Evolutionary conservation across 2,329 filamentous ascomycete genomes (phyloP).

Genomic region (Hypoxylon sp.): DNA sequence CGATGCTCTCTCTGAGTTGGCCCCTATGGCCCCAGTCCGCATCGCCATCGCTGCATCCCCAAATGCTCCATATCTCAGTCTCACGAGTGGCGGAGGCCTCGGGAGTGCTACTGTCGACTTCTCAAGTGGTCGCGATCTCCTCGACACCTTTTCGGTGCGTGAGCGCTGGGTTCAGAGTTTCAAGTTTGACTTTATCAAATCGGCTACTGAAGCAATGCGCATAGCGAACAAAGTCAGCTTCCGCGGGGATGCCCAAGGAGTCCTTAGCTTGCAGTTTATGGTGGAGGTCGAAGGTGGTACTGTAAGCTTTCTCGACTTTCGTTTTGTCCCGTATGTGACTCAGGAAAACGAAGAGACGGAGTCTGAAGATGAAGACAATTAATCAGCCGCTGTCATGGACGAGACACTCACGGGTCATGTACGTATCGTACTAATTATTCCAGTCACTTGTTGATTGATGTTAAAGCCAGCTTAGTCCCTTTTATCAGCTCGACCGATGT

Average conservation of each 20-base stretch:
- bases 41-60: slow-evolving; percentile 77
- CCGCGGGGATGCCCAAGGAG: slow-evolving; percentile 87
- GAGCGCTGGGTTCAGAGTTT: slow-evolving; percentile 77
- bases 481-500: slow-evolving; percentile 1
- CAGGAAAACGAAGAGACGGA: slow-evolving; percentile 70
- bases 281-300: slow-evolving; percentile 82
- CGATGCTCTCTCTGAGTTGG: slow-evolving; percentile 78
- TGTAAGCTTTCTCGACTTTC: slow-evolving; percentile 83
- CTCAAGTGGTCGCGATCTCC: slow-evolving; percentile 72
- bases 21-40: slow-evolving; percentile 77
- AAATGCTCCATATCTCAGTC: slow-evolving; percentile 77
- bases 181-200: slow-evolving; percentile 88
- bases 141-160: slow-evolving; percentile 80
- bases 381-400: slow-evolving; percentile 4
- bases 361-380: slow-evolving; percentile 55
- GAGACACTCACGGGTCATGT: background rate
- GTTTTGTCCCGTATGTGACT: slow-evolving; percentile 79
- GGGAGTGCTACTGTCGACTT: slow-evolving; percentile 76
- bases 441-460: background rate
- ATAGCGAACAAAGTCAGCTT: slow-evolving; percentile 93
- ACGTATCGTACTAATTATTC: background rate
- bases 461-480: background rate
- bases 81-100: slow-evolving; percentile 74
- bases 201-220: slow-evolving; percentile 91
- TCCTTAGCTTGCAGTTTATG: slow-evolving; percentile 96